phyloP scores from a whole-genome alignment of 1,284 basidiomycete genomes.

The Tilletia setariae region DNA sequence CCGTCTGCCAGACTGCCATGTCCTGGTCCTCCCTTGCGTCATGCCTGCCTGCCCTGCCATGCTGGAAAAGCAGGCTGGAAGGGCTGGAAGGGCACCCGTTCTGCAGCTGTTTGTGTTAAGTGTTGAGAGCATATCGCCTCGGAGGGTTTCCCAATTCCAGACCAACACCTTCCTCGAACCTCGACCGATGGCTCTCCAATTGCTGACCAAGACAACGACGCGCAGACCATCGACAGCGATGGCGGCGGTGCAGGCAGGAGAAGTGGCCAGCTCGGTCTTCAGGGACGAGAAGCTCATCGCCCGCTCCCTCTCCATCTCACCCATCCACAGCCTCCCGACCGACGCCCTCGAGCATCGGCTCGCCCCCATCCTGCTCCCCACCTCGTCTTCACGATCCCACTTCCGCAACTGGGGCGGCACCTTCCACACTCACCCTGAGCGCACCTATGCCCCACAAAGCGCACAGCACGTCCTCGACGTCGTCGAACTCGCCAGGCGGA shows the following conservation, averaged over 20 bases:
- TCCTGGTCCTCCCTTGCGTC: too few relatives aligned
- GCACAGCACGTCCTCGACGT: conserved; percentile 72
- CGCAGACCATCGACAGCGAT: not conserved
- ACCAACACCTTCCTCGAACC: too few relatives aligned
- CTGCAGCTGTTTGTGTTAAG: too few relatives aligned
- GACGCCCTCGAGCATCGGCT: conserved; percentile 68
- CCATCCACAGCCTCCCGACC: not conserved
- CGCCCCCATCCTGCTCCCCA: conserved; percentile 64
- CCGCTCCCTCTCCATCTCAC: not conserved
- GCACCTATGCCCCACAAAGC: conserved; percentile 73
- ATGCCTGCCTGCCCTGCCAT: too few relatives aligned
- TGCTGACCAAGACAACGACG: not conserved
- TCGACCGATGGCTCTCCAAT: too few relatives aligned
- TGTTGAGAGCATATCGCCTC: too few relatives aligned
- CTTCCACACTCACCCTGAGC: conserved; percentile 56
- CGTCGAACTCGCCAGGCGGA: conserved; percentile 76
- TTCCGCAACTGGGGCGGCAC: conserved; percentile 62
- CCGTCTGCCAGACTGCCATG: too few relatives aligned
- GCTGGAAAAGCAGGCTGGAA: too few relatives aligned
- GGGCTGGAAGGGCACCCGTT: too few relatives aligned
- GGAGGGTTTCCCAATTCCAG: too few relatives aligned
- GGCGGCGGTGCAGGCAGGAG: too few relatives aligned
- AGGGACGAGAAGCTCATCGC: conserved; percentile 2
- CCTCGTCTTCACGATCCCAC: conserved; percentile 54
- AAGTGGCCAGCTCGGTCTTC: too few relatives aligned